Percentiles rank a stretch among this genome's conserved stretches.
phyloP scores from a whole-genome alignment of 1,139 yeast genomes.

The Wickerhamiella infanticola region DNA sequence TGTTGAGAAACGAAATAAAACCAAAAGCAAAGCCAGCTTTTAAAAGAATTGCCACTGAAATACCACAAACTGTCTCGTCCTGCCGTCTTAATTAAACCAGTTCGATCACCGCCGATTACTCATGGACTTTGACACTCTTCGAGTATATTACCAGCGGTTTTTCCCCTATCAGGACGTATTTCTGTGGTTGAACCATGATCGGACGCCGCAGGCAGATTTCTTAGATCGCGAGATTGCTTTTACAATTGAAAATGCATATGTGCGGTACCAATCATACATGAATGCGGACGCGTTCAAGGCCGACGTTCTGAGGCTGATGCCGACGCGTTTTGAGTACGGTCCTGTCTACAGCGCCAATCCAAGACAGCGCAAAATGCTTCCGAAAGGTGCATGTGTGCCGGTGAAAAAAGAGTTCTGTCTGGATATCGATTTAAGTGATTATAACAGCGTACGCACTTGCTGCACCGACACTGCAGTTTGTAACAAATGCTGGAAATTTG shows the following conservation, averaged over 20 bases:
- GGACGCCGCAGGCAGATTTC: constrained; percentile 45
- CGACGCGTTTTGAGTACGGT: constrained; percentile 90
- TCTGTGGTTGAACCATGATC: constrained; percentile 83
- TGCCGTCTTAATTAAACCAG: background rate
- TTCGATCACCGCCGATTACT: background rate
- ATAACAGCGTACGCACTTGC: constrained; percentile 86
- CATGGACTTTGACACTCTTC: constrained; percentile 2
- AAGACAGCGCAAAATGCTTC: constrained; percentile 60
- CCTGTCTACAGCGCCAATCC: constrained; percentile 85
- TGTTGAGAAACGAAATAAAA: too few relatives aligned
- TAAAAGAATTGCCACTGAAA: background rate
- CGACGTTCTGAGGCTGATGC: constrained; percentile 57
- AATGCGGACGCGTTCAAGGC: constrained; percentile 58
- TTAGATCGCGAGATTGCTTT: constrained; percentile 88
- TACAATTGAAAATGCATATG: constrained; percentile 63
- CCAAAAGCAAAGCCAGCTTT: too few relatives aligned
- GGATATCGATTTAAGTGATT: constrained; percentile 96
- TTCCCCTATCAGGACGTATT: constrained; percentile 50
- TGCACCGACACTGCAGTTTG: constrained; percentile 80
- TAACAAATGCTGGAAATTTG: constrained; percentile 83
- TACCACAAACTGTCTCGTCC: background rate
- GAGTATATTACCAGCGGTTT: constrained; percentile 47
- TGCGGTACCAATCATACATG: constrained; percentile 69
- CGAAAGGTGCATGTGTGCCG: constrained; percentile 70
- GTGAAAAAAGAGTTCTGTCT: constrained; percentile 75